Evolutionary conservation across 2,329 filamentous ascomycete genomes (phyloP).

Genomic region (Tothia fuscella): DNA sequence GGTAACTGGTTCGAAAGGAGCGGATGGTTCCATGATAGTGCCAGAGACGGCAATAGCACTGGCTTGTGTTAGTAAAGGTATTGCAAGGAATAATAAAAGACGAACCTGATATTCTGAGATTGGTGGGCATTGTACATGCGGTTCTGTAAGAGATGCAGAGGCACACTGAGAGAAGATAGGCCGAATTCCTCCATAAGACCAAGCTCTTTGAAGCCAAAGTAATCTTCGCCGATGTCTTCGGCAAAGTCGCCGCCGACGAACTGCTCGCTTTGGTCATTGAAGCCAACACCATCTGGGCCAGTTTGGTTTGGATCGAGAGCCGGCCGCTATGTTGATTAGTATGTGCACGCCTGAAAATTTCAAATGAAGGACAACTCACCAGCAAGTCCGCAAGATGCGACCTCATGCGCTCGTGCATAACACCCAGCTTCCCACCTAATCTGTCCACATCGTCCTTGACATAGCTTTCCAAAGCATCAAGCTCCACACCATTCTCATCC

Average conservation of each 20-base stretch:
- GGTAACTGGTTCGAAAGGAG: slow-evolving; percentile 65
- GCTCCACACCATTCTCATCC: slow-evolving; percentile 68
- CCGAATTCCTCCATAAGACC: slow-evolving; percentile 88
- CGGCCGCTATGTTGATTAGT: slow-evolving; percentile 45
- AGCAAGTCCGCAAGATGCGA: slow-evolving; percentile 83
- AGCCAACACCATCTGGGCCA: slow-evolving; percentile 74
- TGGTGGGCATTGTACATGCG: slow-evolving; percentile 79
- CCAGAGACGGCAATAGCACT: slow-evolving; percentile 47
- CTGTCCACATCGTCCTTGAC: slow-evolving; percentile 90
- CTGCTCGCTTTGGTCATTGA: slow-evolving; percentile 94
- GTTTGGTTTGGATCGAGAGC: slow-evolving; percentile 59
- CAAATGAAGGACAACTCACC: slow-evolving; percentile 25
- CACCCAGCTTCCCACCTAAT: slow-evolving; percentile 62
- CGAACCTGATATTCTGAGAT: slow-evolving; percentile 53
- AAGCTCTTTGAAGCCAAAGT: slow-evolving; percentile 95
- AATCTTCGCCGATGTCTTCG: slow-evolving; percentile 94
- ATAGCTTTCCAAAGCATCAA: slow-evolving; percentile 73
- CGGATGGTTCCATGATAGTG: slow-evolving; percentile 54
- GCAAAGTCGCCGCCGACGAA: slow-evolving; percentile 96
- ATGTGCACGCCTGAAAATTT: slow-evolving; percentile 14
- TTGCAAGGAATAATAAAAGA: slow-evolving; percentile 9
- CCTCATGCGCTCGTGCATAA: slow-evolving; percentile 92
- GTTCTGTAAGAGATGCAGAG: slow-evolving; percentile 84
- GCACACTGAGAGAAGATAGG: slow-evolving; percentile 76
- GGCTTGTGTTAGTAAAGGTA: slow-evolving; percentile 17